Base-by-base conservation (phyloP, 1,284 basidiomycete species). In the Afroboletus lepidellus region DNA sequence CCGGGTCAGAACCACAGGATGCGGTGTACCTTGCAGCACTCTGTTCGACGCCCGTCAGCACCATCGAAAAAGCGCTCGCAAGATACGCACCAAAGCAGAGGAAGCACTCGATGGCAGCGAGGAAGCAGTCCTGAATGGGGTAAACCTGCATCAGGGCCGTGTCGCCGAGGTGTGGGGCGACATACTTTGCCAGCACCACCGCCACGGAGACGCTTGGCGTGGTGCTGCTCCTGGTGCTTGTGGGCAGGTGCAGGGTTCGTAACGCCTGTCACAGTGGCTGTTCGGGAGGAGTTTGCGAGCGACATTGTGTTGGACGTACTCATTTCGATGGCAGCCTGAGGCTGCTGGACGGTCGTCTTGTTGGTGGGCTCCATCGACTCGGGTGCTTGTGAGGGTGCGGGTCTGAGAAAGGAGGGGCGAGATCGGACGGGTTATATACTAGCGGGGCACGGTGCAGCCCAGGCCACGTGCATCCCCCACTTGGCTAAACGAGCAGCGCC, bases 1-100 rank as follows among this genome's bases (percentile, higher is more conserved):
- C 6, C n/a, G 15, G 18, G 8, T 29, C 1, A 12, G 29, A 30
- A 13, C 21, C 5, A 18, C 9, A 13, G 18, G 13, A 27, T 9
- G n/a, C 33, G 5, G 12, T 38, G 46, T 58, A 67, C 66, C 68
- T 68, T 71, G 69, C 66, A 68, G 34, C 68, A 66, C 20, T 68
- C 66, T 71, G 42, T 53, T 15, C 0, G 23, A 39, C 15, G 34
- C 8, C 21, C 21, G 46, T 56, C 44, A 62, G 46, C 41, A 8
- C 6, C 16, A 27, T 8, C 21, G 1, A 24, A 33, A 29, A 24
- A 25, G 43, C 15, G 11, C 2, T 1, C 3, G n/a, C 8, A 42
- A 30, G 36, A 32, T n/a, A 72, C 74, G 55, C 53, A 78, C 76
- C 79, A 59, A 80, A 81, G 65, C 78, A 80, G 7, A 80, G 55